A percentile compares a stretch with the other conserved stretches of the same genome.
Evolutionary conservation across 2,329 filamentous ascomycete genomes (phyloP).

Genomic region (Ilyonectria robusta): DNA sequence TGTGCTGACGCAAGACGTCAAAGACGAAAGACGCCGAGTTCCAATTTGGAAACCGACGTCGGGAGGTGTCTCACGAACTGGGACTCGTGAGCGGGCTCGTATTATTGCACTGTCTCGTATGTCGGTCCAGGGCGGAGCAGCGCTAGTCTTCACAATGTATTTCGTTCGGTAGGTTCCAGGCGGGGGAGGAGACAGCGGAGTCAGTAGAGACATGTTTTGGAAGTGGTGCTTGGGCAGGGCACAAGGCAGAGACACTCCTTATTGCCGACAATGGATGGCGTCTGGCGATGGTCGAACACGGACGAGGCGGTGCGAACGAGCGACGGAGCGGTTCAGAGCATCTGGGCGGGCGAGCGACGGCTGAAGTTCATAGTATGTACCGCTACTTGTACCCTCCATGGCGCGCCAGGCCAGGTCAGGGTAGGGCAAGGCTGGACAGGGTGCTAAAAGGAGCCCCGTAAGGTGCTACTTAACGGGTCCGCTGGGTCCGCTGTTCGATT

Average conservation of each 20-base stretch:
- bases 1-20: constrained; percentile 25
- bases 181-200: not conserved
- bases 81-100: not conserved
- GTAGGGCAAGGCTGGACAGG: constrained; percentile 22
- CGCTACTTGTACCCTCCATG: not conserved
- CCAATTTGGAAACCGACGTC: not conserved
- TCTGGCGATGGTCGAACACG: not conserved
- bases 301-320: not conserved
- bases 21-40: not conserved
- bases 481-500: not conserved
- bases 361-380: not conserved
- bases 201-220: not conserved
- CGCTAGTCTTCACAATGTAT: not conserved
- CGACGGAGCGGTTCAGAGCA: constrained; percentile 1
- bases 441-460: constrained; percentile 20
- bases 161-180: not conserved
- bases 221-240: not conserved
- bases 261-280: not conserved
- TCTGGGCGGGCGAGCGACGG: not conserved
- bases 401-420: constrained; percentile 4
- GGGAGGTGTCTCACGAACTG: constrained; percentile 7
- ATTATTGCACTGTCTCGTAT: constrained; percentile 11
- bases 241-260: not conserved
- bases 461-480: constrained; percentile 5
- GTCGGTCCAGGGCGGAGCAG: not conserved